These are phyloP conservation scores for Hymenoscyphus fraxineus DNA, from an alignment of 2,329 filamentous ascomycete genomes.

Conservation along the genomic window DNA sequence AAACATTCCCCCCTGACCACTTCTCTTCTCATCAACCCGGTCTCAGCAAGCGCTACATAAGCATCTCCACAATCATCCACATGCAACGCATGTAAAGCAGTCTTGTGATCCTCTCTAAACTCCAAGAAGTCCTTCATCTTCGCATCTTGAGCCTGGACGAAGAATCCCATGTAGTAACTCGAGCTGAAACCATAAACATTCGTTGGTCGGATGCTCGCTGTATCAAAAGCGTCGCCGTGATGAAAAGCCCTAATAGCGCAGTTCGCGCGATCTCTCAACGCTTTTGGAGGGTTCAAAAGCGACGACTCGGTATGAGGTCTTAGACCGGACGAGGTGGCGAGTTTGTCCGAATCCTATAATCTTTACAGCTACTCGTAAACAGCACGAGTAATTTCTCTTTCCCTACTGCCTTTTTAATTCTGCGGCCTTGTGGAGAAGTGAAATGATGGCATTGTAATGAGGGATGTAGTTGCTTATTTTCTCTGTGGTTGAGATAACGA, in stretches of 20 bases:
- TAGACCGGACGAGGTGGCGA: conserved; percentile 37
- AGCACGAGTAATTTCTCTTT: conserved; percentile 41
- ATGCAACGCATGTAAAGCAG: conserved; percentile 45
- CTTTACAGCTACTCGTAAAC: conserved; percentile 48
- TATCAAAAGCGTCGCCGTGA: conserved; percentile 40
- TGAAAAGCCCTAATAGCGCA: conserved; percentile 39
- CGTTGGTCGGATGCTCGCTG: conserved; percentile 44
- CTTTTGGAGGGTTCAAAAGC: conserved; percentile 34
- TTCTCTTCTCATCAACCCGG: conserved; percentile 31
- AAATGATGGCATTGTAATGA: conserved; percentile 39
- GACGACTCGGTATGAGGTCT: conserved; percentile 43
- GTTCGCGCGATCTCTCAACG: conserved; percentile 35
- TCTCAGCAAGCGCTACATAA: conserved; percentile 42
- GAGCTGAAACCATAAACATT: conserved; percentile 44
- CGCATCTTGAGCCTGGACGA: conserved; percentile 34
- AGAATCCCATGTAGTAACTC: conserved; percentile 35
- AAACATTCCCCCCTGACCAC: conserved; percentile 40
- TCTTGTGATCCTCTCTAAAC: conserved; percentile 36
- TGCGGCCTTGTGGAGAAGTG: conserved; percentile 37
- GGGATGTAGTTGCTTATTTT: conserved; percentile 38
- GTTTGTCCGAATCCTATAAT: conserved; percentile 39
- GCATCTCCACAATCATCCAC: conserved; percentile 49
- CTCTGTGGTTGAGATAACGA: conserved; percentile 43
- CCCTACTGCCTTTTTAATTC: conserved; percentile 33
- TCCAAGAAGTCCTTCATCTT: conserved; percentile 26